Conservation (phyloP, 306 rosid species). For the Acacia acuminata region DNA sequence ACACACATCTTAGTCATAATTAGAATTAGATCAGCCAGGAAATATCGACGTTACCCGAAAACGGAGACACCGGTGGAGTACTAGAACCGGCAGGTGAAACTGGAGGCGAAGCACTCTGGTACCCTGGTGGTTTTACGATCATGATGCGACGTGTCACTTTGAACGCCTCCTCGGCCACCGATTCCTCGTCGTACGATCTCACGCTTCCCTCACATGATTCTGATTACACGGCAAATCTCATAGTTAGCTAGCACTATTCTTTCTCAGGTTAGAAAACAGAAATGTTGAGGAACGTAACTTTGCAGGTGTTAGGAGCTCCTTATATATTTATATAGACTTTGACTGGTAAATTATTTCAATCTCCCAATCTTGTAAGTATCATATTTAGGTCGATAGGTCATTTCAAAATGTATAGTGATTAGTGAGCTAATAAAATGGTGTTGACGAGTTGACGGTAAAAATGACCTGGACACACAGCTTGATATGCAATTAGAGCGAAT, state of each 20-base stretch:
- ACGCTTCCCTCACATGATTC: conserved; percentile 49
- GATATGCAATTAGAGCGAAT: conserved; percentile 2
- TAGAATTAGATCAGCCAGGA: background rate
- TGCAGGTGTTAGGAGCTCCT: background rate
- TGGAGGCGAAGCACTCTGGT: conserved; percentile 67
- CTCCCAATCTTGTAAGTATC: background rate
- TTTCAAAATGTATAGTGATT: background rate
- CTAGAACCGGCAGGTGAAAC: conserved; percentile 76
- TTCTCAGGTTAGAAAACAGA: background rate
- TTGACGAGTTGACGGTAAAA: background rate
- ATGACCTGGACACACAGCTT: background rate
- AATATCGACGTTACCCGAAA: conserved; percentile 60
- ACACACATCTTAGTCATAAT: background rate
- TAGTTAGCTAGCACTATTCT: background rate
- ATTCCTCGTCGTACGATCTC: conserved; percentile 54
- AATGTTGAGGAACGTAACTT: background rate
- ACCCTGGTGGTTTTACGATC: conserved; percentile 82
- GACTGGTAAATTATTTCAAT: background rate
- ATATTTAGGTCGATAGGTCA: conserved; percentile 1
- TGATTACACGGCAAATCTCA: conserved; percentile 19
- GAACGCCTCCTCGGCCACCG: conserved; percentile 40
- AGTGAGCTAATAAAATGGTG: conserved; percentile 6
- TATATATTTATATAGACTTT: background rate
- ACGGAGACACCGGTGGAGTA: conserved; percentile 79
- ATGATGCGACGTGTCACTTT: conserved; percentile 81